phyloP scores from a whole-genome alignment of 2,329 filamentous ascomycete species.

The Beauveria brongniartii region DNA sequence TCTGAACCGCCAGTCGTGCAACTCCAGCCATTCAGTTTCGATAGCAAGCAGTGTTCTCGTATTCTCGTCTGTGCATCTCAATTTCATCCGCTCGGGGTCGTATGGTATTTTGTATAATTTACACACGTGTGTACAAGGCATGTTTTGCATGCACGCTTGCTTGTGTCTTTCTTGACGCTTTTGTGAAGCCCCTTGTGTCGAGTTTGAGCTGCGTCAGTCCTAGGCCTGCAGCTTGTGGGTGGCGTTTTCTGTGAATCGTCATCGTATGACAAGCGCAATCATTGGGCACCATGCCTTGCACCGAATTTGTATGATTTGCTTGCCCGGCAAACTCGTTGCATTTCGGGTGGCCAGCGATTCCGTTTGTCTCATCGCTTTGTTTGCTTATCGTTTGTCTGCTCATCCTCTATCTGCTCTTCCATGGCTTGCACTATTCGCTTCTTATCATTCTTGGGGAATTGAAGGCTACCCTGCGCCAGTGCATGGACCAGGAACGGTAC shows the following conservation, averaged over 20 bases:
- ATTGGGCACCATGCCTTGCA: not conserved
- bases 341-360: not conserved
- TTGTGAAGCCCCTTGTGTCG: not conserved
- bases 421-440: conserved; percentile 17
- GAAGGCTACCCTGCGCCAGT: conserved; percentile 56
- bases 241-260: not conserved
- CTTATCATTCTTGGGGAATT: conserved; percentile 44
- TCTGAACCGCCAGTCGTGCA: not conserved
- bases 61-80: not conserved
- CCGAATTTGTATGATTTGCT: not conserved
- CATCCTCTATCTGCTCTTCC: not conserved
- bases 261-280: not conserved
- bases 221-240: no score
- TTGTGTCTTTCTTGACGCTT: not conserved
- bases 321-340: not conserved
- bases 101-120: not conserved
- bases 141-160: not conserved
- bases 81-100: not conserved
- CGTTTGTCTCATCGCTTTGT: not conserved
- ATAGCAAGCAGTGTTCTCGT: not conserved
- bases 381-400: not conserved
- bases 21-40: not conserved
- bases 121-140: not conserved
- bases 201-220: no score
- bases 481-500: conserved; percentile 59